phyloP scores from a whole-genome alignment of 768 basidiomycete genomes.

The Lactarius evosmus region DNA sequence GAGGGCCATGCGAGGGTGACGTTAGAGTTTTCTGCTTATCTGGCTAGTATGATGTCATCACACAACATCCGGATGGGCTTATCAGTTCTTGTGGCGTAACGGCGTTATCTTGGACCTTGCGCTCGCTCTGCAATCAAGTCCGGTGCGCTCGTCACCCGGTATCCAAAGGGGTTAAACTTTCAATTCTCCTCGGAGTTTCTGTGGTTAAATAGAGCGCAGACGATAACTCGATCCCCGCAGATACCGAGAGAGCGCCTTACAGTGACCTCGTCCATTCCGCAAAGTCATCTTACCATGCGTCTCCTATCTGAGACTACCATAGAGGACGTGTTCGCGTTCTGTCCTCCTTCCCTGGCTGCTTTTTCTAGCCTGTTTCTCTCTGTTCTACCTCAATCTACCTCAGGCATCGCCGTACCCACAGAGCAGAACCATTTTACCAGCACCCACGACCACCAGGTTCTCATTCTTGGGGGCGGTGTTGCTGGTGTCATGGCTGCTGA shows the following conservation, averaged over 20 bases:
- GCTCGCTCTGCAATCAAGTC: not conserved
- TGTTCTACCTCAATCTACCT: constrained; percentile 11
- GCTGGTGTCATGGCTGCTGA: constrained; percentile 64
- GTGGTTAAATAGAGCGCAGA: constrained; percentile 15
- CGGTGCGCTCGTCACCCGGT: not conserved
- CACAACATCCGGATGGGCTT: not conserved
- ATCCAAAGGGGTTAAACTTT: too few species aligned
- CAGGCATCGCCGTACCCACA: constrained; percentile 8
- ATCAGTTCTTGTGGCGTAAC: not conserved
- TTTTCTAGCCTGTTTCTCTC: constrained; percentile 14
- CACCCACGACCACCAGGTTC: constrained; percentile 39
- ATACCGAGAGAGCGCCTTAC: not conserved
- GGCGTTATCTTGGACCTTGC: constrained; percentile 1
- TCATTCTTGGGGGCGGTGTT: constrained; percentile 66
- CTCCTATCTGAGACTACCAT: constrained; percentile 13
- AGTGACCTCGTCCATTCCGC: not conserved
- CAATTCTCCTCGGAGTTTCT: not conserved
- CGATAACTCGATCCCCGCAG: not conserved
- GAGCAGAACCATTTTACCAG: constrained; percentile 6
- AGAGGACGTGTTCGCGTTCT: constrained; percentile 10
- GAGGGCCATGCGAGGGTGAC: not conserved
- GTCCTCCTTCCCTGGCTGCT: not conserved
- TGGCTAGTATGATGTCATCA: not conserved
- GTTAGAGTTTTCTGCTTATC: not conserved
- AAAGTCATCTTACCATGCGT: constrained; percentile 12